Conservation (phyloP, 345 rosid species). For the Microthlaspi erraticum region DNA sequence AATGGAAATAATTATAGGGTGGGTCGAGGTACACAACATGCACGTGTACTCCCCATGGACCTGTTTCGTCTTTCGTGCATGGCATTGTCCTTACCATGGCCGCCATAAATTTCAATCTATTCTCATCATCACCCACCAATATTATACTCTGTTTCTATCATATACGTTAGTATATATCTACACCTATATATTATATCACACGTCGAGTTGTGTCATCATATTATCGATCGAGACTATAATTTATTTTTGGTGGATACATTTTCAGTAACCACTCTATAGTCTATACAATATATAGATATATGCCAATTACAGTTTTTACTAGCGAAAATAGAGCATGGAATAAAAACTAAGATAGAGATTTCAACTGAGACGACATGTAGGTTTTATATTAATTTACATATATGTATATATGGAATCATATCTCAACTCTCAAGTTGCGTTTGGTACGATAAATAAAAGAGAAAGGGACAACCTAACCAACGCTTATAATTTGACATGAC, state of each 20-base stretch:
- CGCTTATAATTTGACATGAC: slow-evolving; percentile 42
- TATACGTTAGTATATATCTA: background rate
- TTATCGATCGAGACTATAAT: background rate
- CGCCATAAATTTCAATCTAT: slow-evolving; percentile 33
- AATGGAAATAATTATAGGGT: slow-evolving; percentile 39
- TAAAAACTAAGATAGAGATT: background rate
- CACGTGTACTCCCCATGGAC: slow-evolving; percentile 47
- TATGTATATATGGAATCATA: no score
- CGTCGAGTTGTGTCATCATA: slow-evolving; percentile 3
- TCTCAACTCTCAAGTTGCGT: slow-evolving; percentile 42
- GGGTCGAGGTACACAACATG: slow-evolving; percentile 44
- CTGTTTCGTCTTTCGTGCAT: slow-evolving; percentile 48
- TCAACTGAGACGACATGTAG: slow-evolving; percentile 9
- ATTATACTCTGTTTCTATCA: slow-evolving; percentile 14
- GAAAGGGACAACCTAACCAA: slow-evolving; percentile 47
- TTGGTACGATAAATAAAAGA: slow-evolving; percentile 43
- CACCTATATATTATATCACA: slow-evolving; percentile 11
- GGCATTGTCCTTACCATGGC: slow-evolving; percentile 39
- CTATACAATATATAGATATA: background rate
- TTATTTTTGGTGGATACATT: background rate
- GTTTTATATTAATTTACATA: slow-evolving; percentile 19
- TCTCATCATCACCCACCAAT: slow-evolving; percentile 37
- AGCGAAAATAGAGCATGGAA: background rate
- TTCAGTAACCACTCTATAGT: background rate
- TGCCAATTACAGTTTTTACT: background rate